Evolutionary conservation across 768 basidiomycete species (phyloP).

Genomic region (Guyanaporus albipodus): DNA sequence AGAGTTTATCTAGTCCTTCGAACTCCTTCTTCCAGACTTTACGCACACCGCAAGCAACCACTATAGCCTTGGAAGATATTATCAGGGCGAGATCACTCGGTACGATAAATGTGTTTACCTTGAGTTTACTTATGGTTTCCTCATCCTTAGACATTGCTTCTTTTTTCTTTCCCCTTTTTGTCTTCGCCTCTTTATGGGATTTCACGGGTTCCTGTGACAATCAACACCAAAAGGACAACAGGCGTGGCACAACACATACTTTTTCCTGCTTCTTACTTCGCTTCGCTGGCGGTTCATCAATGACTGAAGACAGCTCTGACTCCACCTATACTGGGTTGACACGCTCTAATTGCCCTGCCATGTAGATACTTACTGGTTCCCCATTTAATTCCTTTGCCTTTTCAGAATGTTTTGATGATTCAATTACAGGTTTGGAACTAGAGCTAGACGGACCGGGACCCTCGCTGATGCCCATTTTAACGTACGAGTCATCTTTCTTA

Average conservation of each 20-base stretch:
- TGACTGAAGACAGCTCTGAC: slow-evolving; percentile 56
- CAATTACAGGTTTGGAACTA: slow-evolving; percentile 1
- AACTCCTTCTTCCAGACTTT: slow-evolving; percentile 78
- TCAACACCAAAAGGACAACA: neutral
- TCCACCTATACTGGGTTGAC: slow-evolving; percentile 16
- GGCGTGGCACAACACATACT: slow-evolving; percentile 20
- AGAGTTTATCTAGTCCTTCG: slow-evolving; percentile 49
- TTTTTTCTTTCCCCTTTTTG: slow-evolving; percentile 32
- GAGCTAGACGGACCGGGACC: slow-evolving; percentile 13
- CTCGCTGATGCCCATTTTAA: slow-evolving; percentile 4
- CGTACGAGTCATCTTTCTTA: slow-evolving; percentile 7
- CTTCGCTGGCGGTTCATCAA: slow-evolving; percentile 54
- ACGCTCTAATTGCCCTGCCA: slow-evolving; percentile 19
- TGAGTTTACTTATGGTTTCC: slow-evolving; percentile 68
- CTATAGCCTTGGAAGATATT: slow-evolving; percentile 46
- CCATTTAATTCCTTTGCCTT: slow-evolving; percentile 4
- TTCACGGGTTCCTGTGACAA: slow-evolving; percentile 18
- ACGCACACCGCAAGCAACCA: slow-evolving; percentile 72
- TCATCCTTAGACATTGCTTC: slow-evolving; percentile 53
- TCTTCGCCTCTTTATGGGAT: slow-evolving; percentile 26
- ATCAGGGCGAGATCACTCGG: too few relatives aligned
- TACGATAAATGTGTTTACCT: slow-evolving; percentile 55
- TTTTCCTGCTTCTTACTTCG: slow-evolving; percentile 39
- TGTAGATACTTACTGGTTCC: slow-evolving; percentile 20
- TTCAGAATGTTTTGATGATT: slow-evolving; percentile 2